Base-by-base conservation (phyloP, 2,329 filamentous ascomycete species). In the Zasmidium angulare region DNA sequence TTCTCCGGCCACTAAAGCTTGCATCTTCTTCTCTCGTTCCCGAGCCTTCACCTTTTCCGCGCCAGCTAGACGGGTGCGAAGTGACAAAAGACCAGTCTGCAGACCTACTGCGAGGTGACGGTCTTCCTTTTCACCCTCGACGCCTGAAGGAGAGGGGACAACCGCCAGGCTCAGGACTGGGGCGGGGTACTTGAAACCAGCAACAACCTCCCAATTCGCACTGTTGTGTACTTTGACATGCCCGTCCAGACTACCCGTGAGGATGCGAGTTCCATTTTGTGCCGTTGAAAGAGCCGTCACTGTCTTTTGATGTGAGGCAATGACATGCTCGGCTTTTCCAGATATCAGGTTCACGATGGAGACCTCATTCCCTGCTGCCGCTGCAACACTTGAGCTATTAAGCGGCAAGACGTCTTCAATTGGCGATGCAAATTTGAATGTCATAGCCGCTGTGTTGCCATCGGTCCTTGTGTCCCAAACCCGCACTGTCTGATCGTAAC, bases 191-290 rank as follows among this genome's bases (percentile, higher is more conserved):
- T 98, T 99, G 61, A 89, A 86, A 53, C 91, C 93, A 43, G 91
- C 89, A n/a, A 98, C 93, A 7, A 98, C 90, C 72, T 97, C 96
- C 95, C 95, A 99, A 53, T 86, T 88, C 0, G 87, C 88, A 1
- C 93, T 97, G 77, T 98, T 93, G 70, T 96, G 98, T 43, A 99
- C 86, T 78, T 99, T 99, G 78, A 98, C 88, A 76, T 98, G 95
- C 10, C 95, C 96, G 74, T 99, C 95, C 49, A 99, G 82, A 20
- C 89, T 92, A 75, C 92, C 95, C 65, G 89, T 93, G 55, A 99
- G 84, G 58, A 99, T 82, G 53, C 95, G 86, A 53, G 86, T 86
- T 50, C 90, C 90, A 66, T 89, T 86, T 48, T 91, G 93, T 7
- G 92, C 93, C 31, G 96, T 80, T 53, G 89, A 88, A 56, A 99